phyloP scores from a whole-genome alignment of 192 early-diverging fungal species.

The Kappamyces sp. region DNA sequence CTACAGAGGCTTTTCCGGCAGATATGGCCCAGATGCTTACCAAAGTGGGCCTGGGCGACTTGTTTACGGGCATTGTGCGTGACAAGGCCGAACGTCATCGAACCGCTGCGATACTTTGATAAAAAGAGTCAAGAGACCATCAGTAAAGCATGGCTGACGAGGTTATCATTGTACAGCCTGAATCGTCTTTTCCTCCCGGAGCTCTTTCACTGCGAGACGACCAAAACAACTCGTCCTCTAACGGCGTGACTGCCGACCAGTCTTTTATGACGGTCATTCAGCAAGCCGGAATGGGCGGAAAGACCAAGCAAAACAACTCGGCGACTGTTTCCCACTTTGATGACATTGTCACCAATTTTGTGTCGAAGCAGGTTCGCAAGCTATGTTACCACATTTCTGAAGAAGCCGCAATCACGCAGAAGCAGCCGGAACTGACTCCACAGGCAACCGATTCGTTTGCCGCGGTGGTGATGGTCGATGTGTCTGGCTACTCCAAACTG shows the following conservation, averaged over 20 bases:
- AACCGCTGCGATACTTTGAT: too few species aligned
- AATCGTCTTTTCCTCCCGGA: too few species aligned
- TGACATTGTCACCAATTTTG: slow-evolving; percentile 37
- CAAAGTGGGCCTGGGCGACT: too few species aligned
- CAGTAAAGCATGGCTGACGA: too few species aligned
- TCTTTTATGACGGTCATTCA: slow-evolving; percentile 13
- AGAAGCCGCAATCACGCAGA: slow-evolving; percentile 1
- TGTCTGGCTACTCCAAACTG: slow-evolving; percentile 41
- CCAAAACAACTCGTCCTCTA: neutral
- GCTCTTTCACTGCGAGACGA: too few species aligned
- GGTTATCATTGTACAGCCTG: too few species aligned
- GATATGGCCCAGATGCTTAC: too few species aligned
- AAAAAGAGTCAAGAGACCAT: too few species aligned
- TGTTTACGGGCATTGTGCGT: too few species aligned
- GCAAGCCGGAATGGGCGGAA: slow-evolving; percentile 9
- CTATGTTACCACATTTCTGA: slow-evolving; percentile 22
- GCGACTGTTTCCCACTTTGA: slow-evolving; percentile 25
- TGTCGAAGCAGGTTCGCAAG: slow-evolving; percentile 38
- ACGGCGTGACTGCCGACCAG: slow-evolving; percentile 6
- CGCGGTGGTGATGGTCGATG: slow-evolving; percentile 48
- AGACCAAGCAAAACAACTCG: neutral
- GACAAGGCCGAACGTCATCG: too few species aligned
- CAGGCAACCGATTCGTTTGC: slow-evolving; percentile 29
- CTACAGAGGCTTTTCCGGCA: too few species aligned
- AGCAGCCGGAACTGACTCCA: slow-evolving; percentile 20